Evolutionary conservation across 1,284 basidiomycete genomes (phyloP), one percentile per base, ranked within the genome.

Genomic region (Microbotryum saponariae): DNA sequence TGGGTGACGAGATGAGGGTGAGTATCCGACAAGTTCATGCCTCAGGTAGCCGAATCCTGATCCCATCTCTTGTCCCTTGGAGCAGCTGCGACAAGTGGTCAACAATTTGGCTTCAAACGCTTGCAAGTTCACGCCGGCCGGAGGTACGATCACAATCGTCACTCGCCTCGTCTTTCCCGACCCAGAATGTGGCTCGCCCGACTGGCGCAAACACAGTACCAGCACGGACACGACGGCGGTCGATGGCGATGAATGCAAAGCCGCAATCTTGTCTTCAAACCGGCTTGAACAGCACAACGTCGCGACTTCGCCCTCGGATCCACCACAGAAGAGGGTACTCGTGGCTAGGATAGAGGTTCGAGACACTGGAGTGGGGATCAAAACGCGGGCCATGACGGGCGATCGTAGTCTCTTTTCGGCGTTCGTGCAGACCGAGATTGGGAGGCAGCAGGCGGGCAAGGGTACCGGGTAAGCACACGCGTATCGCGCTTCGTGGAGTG

Each of bases 291-390:
- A 55, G 49, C 67, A 64, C 59, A 64, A 66, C 33, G 56, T 46
- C 10, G 55, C 60, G 50, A 62, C 52, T 33, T 55, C 59, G 25
- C 50, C 37, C 57, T 14, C 55, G 14, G 23, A 33, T 14, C 51
- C 25, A 53, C 51, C 25, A 20, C 6, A 21, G 20, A 73, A 59
- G 37, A 58, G 65, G 48, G 59, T 71, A 72, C 54, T 75, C 70
- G 44, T 90, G 44, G 85, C 91, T 14, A 79, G 89, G 60, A 86
- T 91, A 50, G 88, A 91, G 74, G 82, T 91, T 4, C 80, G 81
- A 10, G 89, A 91, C 74, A 91, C 88, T 0, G 89, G 90, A 27
- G 83, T 79, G 65, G 90, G 88, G 2, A 86, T 92, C 66, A 80
- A 80, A 33, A 73, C 80, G 52, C 78, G 79, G 68, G 90, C 92